Conservation (phyloP, 805 yeast genomes). For the Candida palmyrensis region DNA sequence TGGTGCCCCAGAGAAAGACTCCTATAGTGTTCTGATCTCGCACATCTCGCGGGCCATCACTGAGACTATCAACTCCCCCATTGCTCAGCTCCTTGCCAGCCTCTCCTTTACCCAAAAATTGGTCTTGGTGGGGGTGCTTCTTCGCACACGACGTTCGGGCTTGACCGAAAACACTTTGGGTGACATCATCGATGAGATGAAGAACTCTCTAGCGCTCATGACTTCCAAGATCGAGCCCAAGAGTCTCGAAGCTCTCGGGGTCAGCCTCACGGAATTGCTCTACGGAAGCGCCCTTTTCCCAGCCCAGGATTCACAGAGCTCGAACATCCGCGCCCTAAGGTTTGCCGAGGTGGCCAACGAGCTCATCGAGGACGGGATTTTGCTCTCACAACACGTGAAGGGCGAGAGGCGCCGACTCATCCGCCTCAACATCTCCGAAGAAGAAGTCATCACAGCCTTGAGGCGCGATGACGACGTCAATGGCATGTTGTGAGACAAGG, state of each 20-base stretch:
- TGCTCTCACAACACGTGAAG: slow-evolving; percentile 60
- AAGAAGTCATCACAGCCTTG: slow-evolving; percentile 59
- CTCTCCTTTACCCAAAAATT: slow-evolving; percentile 69
- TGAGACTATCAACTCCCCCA: slow-evolving; percentile 75
- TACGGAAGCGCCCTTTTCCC: slow-evolving; percentile 17
- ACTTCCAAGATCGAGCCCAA: slow-evolving; percentile 17
- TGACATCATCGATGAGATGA: slow-evolving; percentile 74
- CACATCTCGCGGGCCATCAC: slow-evolving; percentile 77
- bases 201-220: slow-evolving; percentile 42
- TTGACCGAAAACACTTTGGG: slow-evolving; percentile 68
- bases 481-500: slow-evolving; percentile 5
- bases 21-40: slow-evolving; percentile 56
- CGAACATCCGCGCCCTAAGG: slow-evolving; percentile 49
- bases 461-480: slow-evolving; percentile 42
- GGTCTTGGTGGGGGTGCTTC: slow-evolving; percentile 61
- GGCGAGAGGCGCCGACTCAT: slow-evolving; percentile 66
- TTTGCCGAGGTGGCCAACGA: slow-evolving; percentile 60
- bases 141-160: slow-evolving; percentile 62
- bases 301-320: slow-evolving; percentile 8
- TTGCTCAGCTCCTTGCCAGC: slow-evolving; percentile 49
- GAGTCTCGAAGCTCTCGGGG: slow-evolving; percentile 13
- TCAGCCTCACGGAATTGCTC: slow-evolving; percentile 12
- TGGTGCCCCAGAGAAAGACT: slow-evolving; percentile 12
- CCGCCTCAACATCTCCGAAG: slow-evolving; percentile 64
- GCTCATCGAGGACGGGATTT: slow-evolving; percentile 71